phyloP scores from a whole-genome alignment of 2,329 filamentous ascomycete species.

The Myriosclerotinia duriaeana region DNA sequence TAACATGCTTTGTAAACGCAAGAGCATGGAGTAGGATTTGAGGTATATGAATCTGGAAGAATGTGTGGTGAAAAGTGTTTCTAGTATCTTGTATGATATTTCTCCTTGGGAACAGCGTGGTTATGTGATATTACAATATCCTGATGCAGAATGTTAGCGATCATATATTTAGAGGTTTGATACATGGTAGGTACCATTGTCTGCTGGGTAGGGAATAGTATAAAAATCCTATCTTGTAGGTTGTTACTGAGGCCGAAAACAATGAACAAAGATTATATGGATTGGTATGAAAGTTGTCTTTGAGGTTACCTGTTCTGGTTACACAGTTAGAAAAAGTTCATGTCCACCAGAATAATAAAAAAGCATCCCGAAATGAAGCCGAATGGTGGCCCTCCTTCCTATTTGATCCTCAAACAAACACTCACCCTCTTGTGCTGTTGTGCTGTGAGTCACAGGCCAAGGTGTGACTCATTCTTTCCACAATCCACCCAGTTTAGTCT shows the following conservation, averaged over 20 bases:
- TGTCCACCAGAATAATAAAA: not conserved
- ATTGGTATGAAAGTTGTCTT: not conserved
- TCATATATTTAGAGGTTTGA: not conserved
- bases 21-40: no score
- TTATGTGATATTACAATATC: not conserved
- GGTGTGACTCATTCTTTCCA: not conserved
- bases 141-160: not conserved
- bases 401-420: not conserved
- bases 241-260: not conserved
- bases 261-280: not conserved
- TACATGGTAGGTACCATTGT: not conserved
- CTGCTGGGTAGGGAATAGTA: not conserved
- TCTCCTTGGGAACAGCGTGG: not conserved
- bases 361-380: not conserved
- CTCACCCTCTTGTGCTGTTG: not conserved
- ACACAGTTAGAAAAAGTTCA: not conserved
- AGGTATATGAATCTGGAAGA: not conserved
- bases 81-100: not conserved
- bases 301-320: no score
- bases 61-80: not conserved
- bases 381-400: conserved; percentile 9
- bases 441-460: no score
- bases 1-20: not conserved
- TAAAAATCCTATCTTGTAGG: not conserved
- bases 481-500: fast-evolving